Evolutionary conservation across 257 asterid species (phyloP), one percentile per base, ranked within the genome.

Genomic region (Rehmannia glutinosa): DNA sequence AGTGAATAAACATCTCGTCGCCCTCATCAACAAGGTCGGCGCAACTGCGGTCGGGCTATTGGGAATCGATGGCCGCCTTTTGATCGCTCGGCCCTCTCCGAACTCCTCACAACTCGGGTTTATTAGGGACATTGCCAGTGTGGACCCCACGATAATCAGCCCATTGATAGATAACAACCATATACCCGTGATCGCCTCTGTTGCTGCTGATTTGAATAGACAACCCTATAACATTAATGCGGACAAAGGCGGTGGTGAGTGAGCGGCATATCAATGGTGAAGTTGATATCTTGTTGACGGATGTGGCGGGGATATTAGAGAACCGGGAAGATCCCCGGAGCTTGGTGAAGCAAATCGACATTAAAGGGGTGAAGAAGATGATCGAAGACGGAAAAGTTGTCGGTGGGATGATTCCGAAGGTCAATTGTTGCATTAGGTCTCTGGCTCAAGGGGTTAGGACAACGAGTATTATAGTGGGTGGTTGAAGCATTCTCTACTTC

Each of bases 371-470:
- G 84, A 84, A 84, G 81, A 78, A 72, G 81, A 84, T 87, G 97
- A 75, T 80, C 42, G 82, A 78, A 25, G 84, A 81, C 0, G 90
- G 95, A 1, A 80, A 78, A 78, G 78, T 90, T 32, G 90, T 72
- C 0, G 92, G 97, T 59, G 96, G 96, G 74, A 88, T 90, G 97
- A 86, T 90, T 45, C 97, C 96, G 0, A 88, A 90, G 71, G 92
- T 90, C 3, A 80, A 80, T 65, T 90, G 95, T 59, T 88, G 96
- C 3, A 81, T 90, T 58, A 84, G 95, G 78, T 84, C 95, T 35
- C 57, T 90, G 8, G 91, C 91, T 41, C 97, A 87, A 78, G 97
- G 96, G 56, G 97, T 90, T 16, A 69, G 80, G 65, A 90, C 96
- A 0, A 81, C 92, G 0, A 88, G 95, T 76, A 90, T 88, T 41